A percentile compares a stretch with the other conserved stretches of the same genome.
Conservation (phyloP, 2,329 filamentous ascomycete species). For the Fusarium tupiense region DNA sequence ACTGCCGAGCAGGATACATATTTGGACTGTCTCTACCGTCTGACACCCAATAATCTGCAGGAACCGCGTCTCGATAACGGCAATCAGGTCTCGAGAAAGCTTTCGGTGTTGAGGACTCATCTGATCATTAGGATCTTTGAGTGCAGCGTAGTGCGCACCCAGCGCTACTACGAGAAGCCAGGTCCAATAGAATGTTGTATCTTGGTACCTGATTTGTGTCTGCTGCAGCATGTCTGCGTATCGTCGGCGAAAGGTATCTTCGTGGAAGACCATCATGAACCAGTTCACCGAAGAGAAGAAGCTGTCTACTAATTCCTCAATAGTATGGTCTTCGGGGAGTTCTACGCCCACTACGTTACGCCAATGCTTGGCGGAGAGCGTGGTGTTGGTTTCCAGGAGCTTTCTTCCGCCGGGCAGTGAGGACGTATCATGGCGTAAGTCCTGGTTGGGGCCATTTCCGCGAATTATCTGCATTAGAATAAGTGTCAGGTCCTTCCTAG, state of each 20-base stretch:
- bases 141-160: background rate
- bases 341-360: background rate
- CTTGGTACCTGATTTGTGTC: background rate
- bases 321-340: fast-evolving
- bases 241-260: background rate
- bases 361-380: background rate
- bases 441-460: background rate
- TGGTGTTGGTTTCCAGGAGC: background rate
- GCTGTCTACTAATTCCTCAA: background rate
- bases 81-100: background rate
- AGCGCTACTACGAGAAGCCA: background rate
- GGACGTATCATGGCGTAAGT: background rate
- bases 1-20: background rate
- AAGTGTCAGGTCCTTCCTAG: fast-evolving
- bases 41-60: background rate
- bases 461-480: background rate
- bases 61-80: background rate
- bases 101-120: background rate
- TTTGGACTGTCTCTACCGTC: background rate
- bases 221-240: background rate
- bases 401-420: background rate
- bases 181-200: background rate
- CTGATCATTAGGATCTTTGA: fast-evolving
- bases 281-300: background rate
- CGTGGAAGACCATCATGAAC: background rate